Conservation (phyloP, 805 yeast genomes). For the Candida maris region DNA sequence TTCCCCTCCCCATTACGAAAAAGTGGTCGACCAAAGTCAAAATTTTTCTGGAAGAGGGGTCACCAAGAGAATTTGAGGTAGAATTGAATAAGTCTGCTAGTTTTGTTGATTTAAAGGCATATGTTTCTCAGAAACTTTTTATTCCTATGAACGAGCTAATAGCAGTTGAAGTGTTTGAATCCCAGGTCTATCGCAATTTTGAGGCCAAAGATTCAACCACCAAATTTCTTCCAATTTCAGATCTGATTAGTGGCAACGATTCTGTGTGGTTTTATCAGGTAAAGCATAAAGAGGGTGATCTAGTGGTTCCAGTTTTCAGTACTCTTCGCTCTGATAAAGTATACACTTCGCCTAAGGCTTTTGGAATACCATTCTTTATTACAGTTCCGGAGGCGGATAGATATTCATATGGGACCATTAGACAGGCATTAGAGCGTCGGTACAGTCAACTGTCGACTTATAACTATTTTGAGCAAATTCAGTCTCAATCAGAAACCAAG, state of each 20-base stretch:
- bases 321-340: conserved; percentile 36
- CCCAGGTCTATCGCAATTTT: conserved; percentile 66
- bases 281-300: conserved; percentile 41
- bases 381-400: conserved; percentile 51
- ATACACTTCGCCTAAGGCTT: conserved; percentile 41
- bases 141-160: conserved; percentile 37
- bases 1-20: conserved; percentile 78
- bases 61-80: conserved; percentile 56
- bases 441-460: conserved; percentile 48
- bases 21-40: conserved; percentile 67
- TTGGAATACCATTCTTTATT: conserved; percentile 78
- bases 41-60: conserved; percentile 56
- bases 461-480: conserved; percentile 29
- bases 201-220: conserved; percentile 49
- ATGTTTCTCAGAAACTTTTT: conserved; percentile 49
- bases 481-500: conserved; percentile 15
- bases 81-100: conserved; percentile 67
- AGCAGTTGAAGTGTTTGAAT: conserved; percentile 61
- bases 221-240: conserved; percentile 65
- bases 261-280: conserved; percentile 57
- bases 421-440: conserved; percentile 50
- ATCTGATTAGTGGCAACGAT: conserved; percentile 61
- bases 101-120: conserved; percentile 56
- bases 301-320: conserved; percentile 60
- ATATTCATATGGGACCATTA: conserved; percentile 52